These are phyloP conservation scores for Globisporangium echinulatum DNA, from an alignment of 352 stramenopile species.

Conservation along the genomic window DNA sequence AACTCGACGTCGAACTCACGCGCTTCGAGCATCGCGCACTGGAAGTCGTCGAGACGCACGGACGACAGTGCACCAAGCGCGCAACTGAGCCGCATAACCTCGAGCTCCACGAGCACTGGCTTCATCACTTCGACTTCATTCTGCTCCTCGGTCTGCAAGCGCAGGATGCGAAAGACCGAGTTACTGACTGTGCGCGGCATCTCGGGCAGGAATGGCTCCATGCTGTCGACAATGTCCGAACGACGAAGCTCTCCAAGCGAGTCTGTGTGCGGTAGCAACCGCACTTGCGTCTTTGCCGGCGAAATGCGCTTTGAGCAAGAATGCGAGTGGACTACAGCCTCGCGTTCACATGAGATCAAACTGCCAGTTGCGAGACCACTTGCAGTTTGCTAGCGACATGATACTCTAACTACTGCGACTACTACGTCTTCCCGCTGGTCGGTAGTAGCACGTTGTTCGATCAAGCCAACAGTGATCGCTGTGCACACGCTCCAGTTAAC, in stretches of 20 bases:
- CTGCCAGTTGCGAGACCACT: no score
- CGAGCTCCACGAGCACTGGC: conserved; percentile 49
- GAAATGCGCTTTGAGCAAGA: conserved; percentile 9
- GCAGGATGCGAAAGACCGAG: conserved; percentile 50
- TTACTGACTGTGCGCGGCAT: not conserved
- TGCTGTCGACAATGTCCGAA: not conserved
- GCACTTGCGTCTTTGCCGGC: not conserved
- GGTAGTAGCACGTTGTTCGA: no score
- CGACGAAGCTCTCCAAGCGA: no score
- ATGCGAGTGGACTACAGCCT: no score
- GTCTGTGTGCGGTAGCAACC: not conserved
- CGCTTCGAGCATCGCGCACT: conserved; percentile 37
- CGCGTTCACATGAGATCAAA: no score
- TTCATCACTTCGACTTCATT: conserved; percentile 66
- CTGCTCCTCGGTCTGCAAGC: conserved; percentile 37
- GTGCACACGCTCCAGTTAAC: no score
- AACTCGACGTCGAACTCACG: conserved; percentile 64
- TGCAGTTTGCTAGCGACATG: no score
- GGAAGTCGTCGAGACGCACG: conserved; percentile 40
- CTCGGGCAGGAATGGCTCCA: not conserved
- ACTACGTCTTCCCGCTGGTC: no score
- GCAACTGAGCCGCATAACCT: conserved; percentile 56
- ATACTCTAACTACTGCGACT: no score
- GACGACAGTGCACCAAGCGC: conserved; percentile 37
- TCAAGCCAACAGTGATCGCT: no score